phyloP scores from a whole-genome alignment of 257 asterid species.

The Solanum boliviense region DNA sequence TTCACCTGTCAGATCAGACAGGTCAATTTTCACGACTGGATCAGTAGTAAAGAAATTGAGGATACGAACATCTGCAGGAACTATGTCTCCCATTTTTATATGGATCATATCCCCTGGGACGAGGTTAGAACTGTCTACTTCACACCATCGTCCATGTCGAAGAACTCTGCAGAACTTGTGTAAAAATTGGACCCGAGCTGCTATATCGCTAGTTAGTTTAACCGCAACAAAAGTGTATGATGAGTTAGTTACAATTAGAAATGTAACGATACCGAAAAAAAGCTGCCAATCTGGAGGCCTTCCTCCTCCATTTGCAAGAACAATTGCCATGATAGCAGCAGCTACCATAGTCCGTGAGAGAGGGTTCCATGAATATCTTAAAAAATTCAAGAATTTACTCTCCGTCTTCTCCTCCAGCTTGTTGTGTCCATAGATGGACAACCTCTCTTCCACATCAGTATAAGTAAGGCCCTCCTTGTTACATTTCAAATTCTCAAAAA shows the following conservation, averaged over 20 bases:
- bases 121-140: conserved; percentile 59
- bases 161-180: conserved; percentile 32
- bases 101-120: conserved; percentile 83
- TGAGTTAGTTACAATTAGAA: conserved; percentile 57
- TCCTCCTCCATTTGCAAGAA: conserved; percentile 94
- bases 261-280: conserved; percentile 75
- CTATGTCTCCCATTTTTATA: conserved; percentile 71
- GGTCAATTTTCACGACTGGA: conserved; percentile 72
- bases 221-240: conserved; percentile 77
- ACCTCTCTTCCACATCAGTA: conserved; percentile 73
- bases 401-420: conserved; percentile 94
- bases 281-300: conserved; percentile 96
- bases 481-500: conserved; percentile 84
- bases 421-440: conserved; percentile 78
- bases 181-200: neutral
- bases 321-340: conserved; percentile 94
- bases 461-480: conserved; percentile 71
- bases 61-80: conserved; percentile 90
- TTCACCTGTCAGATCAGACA: conserved; percentile 93
- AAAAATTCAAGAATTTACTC: conserved; percentile 63
- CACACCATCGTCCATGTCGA: conserved; percentile 75
- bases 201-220: conserved; percentile 90
- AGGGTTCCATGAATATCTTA: conserved; percentile 96
- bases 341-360: conserved; percentile 96
- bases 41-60: conserved; percentile 44